phyloP scores from a whole-genome alignment of 2,329 filamentous ascomycete genomes.

The Fusarium sp. region DNA sequence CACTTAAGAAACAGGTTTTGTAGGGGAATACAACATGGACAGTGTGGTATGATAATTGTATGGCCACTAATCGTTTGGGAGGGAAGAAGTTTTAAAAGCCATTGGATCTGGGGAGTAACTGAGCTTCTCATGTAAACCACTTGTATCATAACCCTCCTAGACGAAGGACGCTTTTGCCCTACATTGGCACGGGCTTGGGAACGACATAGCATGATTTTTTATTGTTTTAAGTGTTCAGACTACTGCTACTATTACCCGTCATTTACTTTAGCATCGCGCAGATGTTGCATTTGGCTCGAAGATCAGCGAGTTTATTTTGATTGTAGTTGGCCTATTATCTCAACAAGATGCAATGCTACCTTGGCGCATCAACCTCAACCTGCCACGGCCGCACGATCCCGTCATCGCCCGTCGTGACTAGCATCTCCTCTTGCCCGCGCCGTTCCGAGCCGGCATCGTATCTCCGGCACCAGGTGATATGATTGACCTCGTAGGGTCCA shows the following conservation, averaged over 20 bases:
- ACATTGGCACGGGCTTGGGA: slow-evolving; percentile 44
- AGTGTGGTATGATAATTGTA: slow-evolving; percentile 34
- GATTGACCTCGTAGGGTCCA: slow-evolving; percentile 94
- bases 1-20: slow-evolving; percentile 10
- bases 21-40: slow-evolving; percentile 26
- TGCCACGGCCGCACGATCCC: slow-evolving; percentile 89
- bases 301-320: slow-evolving; percentile 2
- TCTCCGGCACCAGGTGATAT: slow-evolving; percentile 86
- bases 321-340: slow-evolving; percentile 7
- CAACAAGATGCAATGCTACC: slow-evolving; percentile 21
- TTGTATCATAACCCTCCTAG: slow-evolving; percentile 54
- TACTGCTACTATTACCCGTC: not conserved
- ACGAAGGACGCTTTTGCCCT: slow-evolving; percentile 46
- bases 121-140: slow-evolving; percentile 50
- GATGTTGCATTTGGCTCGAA: slow-evolving; percentile 1
- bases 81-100: slow-evolving; percentile 42
- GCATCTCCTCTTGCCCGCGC: slow-evolving; percentile 78
- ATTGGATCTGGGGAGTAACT: slow-evolving; percentile 44
- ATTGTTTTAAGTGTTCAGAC: slow-evolving; percentile 32
- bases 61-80: slow-evolving; percentile 42
- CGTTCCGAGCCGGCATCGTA: slow-evolving; percentile 73
- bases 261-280: slow-evolving; percentile 12
- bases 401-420: slow-evolving; percentile 93
- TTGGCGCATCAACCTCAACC: slow-evolving; percentile 53
- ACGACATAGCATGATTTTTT: slow-evolving; percentile 45